Evolutionary conservation across 768 basidiomycete genomes (phyloP), one percentile per base, ranked within the genome.

Genomic region (Podaxis rugospora): DNA sequence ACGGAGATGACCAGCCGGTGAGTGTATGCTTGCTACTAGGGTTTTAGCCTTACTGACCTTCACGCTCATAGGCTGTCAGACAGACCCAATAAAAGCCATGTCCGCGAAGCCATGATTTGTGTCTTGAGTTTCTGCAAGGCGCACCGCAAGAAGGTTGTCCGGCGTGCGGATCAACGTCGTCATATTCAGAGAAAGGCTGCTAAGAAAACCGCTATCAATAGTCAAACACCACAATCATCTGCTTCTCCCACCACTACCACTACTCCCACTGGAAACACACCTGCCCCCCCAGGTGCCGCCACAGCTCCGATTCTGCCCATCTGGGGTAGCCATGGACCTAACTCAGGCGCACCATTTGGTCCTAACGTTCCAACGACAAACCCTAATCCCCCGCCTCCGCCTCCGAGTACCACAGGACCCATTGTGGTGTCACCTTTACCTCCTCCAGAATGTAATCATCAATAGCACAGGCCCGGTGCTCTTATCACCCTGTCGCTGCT

Each of bases 1-100:
- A 79, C 79, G 14, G 85, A 84, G 66, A 85, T 90, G 83, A 68
- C 78, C 1, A 64, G 62, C 42, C 76, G 81, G 87, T 86, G 54
- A 25, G 79, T 71, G 13, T 55, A 28, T 14, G 50, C 40, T 61
- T 59, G 11, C 18, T 27, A 36, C 36, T 5, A 21, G 39, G 28
- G 53, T 46, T 42, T 47, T 37, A 32, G 14, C 11, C 36, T 16
- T 14, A 50, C 46, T 57, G 14, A 54, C 49, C 50, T 54, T 25
- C 10, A 3, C 7, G 14, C 7, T 16, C 11, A 21, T 52, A 88
- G 87, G 47, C 60, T 89, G 1, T 68, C 72, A 4, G 84, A 88
- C 42, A 78, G 82, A 28, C 81, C 82, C 1, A 82, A 78, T 57
- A 89, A 84, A 64, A 67, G 66, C 9, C 74, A 84, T 61, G 71